These are phyloP conservation scores for Aspergillus fumigatus DNA, from an alignment of 2,329 filamentous ascomycete species.

Conservation along the genomic window DNA sequence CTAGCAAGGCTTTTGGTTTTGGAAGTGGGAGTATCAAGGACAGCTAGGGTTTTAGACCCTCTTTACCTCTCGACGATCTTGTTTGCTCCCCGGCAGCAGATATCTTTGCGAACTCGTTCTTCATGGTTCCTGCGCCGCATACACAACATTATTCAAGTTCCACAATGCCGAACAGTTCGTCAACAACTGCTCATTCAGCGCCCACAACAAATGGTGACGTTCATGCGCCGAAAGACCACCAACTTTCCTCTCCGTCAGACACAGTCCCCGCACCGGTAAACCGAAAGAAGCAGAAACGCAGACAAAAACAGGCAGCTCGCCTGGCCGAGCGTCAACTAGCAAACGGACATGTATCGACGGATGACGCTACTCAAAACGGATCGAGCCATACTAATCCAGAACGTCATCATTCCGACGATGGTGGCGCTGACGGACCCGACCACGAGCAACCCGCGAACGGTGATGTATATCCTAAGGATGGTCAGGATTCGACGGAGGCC, in stretches of 20 bases:
- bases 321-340: slow-evolving; percentile 51
- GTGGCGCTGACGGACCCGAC: slow-evolving; percentile 30
- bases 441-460: slow-evolving; percentile 47
- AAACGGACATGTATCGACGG: slow-evolving; percentile 23
- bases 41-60: slow-evolving; percentile 4
- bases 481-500: slow-evolving; percentile 41
- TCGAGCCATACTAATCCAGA: slow-evolving; percentile 25
- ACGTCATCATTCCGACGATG: slow-evolving; percentile 26
- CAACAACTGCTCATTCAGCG: slow-evolving; percentile 20
- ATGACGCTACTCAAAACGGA: slow-evolving; percentile 33
- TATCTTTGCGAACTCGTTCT: slow-evolving; percentile 3
- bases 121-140: slow-evolving; percentile 13
- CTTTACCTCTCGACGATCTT: neutral
- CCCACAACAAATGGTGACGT: slow-evolving; percentile 25
- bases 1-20: slow-evolving; percentile 14
- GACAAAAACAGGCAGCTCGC: slow-evolving; percentile 75
- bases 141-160: slow-evolving; percentile 20
- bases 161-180: slow-evolving; percentile 27
- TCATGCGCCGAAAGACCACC: slow-evolving; percentile 15
- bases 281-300: slow-evolving; percentile 91
- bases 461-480: slow-evolving; percentile 54
- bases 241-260: slow-evolving; percentile 10
- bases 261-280: slow-evolving; percentile 58
- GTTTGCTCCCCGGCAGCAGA: neutral
- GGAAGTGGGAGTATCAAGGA: slow-evolving; percentile 7